Percentiles rank a stretch among this genome's conserved stretches.
phyloP scores from a whole-genome alignment of 345 rosid species.

The Viola odorata region DNA sequence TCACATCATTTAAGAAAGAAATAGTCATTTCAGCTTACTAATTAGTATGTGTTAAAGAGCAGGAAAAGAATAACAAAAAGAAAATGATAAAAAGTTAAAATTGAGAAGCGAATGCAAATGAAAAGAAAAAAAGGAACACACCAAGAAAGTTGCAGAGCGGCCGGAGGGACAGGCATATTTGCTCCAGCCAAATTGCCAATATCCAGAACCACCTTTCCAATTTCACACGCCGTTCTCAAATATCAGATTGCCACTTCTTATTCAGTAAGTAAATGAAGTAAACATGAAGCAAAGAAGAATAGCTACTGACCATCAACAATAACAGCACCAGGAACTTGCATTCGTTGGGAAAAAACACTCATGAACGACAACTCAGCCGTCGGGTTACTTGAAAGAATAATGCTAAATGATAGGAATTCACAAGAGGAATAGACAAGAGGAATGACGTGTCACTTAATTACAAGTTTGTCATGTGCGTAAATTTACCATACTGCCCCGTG shows the following conservation, averaged over 20 bases:
- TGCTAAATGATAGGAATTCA: too few species aligned
- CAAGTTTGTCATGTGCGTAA: too few species aligned
- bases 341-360: constrained; percentile 60
- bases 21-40: too few species aligned
- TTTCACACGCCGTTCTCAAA: too few species aligned
- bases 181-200: constrained; percentile 93
- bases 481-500: too few species aligned
- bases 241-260: neutral
- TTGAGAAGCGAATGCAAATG: neutral
- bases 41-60: too few species aligned
- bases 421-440: too few species aligned
- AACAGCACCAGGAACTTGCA: constrained; percentile 56
- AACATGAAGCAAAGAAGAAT: neutral
- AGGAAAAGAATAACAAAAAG: too few species aligned
- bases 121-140: constrained; percentile 15
- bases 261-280: too few species aligned
- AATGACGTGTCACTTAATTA: too few species aligned
- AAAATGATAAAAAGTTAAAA: neutral
- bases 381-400: constrained; percentile 28
- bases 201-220: constrained; percentile 84
- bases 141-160: constrained; percentile 74
- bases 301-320: constrained; percentile 75
- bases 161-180: constrained; percentile 68
- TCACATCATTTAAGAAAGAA: too few species aligned
- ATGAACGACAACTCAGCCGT: constrained; percentile 49